Evolutionary conservation across 1,139 yeast genomes (phyloP).

Genomic region (Taphrina wiesneri): DNA sequence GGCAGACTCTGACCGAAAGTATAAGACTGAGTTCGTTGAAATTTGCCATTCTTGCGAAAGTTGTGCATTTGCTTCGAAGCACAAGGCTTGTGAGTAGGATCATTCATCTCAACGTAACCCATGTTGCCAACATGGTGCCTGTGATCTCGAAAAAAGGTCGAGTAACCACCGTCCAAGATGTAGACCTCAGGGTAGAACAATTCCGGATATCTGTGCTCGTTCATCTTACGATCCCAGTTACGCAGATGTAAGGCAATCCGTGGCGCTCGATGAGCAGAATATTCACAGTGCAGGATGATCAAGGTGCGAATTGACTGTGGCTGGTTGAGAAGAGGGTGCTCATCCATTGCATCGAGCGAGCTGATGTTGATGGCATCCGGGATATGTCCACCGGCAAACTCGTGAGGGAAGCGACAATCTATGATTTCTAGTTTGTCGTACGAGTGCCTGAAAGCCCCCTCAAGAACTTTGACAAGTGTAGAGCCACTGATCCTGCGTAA

Average conservation of each 20-base stretch:
- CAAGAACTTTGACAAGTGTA: conserved; percentile 51
- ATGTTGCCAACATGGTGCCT: conserved; percentile 40
- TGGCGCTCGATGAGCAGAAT: conserved; percentile 89
- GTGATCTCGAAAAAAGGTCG: conserved; percentile 63
- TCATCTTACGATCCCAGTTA: conserved; percentile 73
- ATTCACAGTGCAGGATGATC: conserved; percentile 89
- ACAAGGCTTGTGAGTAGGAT: conserved; percentile 60
- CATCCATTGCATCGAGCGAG: conserved; percentile 66
- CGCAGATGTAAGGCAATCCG: conserved; percentile 81
- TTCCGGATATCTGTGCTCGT: conserved; percentile 73
- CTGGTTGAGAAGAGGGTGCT: conserved; percentile 43
- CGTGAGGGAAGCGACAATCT: conserved; percentile 92
- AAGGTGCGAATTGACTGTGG: conserved; percentile 49
- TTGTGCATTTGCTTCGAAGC: conserved; percentile 74
- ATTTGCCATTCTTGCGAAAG: conserved; percentile 54
- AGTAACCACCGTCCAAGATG: conserved; percentile 88
- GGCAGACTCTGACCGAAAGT: conserved; percentile 26
- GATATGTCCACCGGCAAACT: conserved; percentile 89
- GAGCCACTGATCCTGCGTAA: conserved; percentile 34
- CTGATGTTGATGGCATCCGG: conserved; percentile 76
- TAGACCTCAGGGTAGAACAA: conserved; percentile 84
- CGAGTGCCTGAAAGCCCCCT: conserved; percentile 55
- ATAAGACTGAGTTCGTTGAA: conserved; percentile 32
- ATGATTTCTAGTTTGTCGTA: conserved; percentile 66
- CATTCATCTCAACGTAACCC: conserved; percentile 76